Percentiles rank a stretch among this genome's conserved stretches.
Conservation (phyloP, 495 filamentous ascomycete genomes). For the Penicillium flavigenum region DNA sequence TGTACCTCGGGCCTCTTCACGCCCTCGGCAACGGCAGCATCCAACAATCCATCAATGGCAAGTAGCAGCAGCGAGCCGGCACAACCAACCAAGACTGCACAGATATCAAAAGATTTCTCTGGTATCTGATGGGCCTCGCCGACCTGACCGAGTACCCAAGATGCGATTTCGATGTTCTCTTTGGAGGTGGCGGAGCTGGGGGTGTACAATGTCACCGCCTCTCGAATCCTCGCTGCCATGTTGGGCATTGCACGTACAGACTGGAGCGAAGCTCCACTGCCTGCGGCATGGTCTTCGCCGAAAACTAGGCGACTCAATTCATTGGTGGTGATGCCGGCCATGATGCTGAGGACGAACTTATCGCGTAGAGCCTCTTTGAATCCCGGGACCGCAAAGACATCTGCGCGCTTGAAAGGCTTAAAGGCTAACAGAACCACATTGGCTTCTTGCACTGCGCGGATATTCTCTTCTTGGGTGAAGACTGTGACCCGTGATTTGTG, state of each 20-base stretch:
- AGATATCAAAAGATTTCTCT: conserved; percentile 22
- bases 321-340: conserved; percentile 22
- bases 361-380: conserved; percentile 21
- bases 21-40: conserved; percentile 25
- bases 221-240: conserved; percentile 34
- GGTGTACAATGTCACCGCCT: conserved; percentile 24
- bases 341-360: conserved; percentile 28
- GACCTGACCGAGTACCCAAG: conserved; percentile 37
- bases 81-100: conserved; percentile 25
- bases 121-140: conserved; percentile 19
- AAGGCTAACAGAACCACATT: conserved; percentile 24
- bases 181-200: conserved; percentile 3
- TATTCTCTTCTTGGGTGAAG: conserved; percentile 19
- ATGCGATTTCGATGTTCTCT: not conserved
- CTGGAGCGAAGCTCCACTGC: not conserved
- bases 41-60: conserved; percentile 25
- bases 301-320: conserved; percentile 12
- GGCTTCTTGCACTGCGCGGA: conserved; percentile 22
- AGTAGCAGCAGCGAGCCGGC: conserved; percentile 25
- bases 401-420: conserved; percentile 22
- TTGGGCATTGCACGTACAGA: conserved; percentile 31
- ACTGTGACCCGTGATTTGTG: conserved; percentile 1
- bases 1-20: conserved; percentile 22
- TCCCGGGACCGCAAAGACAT: conserved; percentile 17
- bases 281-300: not conserved